Evolutionary conservation across 2,329 filamentous ascomycete genomes (phyloP).

Genomic region (Penicillium sp.): DNA sequence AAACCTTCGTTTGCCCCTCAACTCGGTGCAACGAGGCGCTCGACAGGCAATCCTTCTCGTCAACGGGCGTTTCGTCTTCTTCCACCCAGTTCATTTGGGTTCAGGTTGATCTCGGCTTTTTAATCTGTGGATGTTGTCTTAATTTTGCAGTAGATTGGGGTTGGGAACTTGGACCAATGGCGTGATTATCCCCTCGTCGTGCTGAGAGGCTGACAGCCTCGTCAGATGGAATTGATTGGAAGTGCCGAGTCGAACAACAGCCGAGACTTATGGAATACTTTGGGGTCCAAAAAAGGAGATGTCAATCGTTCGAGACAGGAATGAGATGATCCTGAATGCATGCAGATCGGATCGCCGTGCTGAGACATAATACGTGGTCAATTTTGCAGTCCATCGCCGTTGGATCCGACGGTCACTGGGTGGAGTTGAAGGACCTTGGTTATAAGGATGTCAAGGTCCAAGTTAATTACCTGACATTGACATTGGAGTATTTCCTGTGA

Average conservation of each 20-base stretch:
- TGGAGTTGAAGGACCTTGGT: no score
- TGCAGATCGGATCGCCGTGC: constrained; percentile 26
- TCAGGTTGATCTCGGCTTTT: no score
- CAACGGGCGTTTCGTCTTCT: background rate
- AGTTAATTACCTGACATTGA: no score
- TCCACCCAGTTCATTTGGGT: no score
- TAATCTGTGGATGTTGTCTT: no score
- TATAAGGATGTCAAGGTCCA: no score
- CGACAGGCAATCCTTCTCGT: background rate
- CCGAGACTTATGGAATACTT: no score
- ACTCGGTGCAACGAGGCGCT: constrained; percentile 2
- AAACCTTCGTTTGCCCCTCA: background rate
- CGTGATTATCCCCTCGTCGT: constrained; percentile 8
- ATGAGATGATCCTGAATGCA: constrained; percentile 18
- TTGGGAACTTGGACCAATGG: constrained; percentile 12
- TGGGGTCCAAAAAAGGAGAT: no score
- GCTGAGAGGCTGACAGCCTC: constrained; percentile 8
- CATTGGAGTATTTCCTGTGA: no score
- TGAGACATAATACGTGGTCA: constrained; percentile 22
- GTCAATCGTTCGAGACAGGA: background rate
- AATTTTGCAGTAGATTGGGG: constrained; percentile 18
- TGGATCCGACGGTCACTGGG: constrained; percentile 9
- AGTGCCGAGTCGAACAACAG: no score
- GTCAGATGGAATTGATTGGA: constrained; percentile 18
- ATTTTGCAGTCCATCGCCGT: constrained; percentile 18